Conservation (phyloP, 208 protist species). For the Leishmania turanica region DNA sequence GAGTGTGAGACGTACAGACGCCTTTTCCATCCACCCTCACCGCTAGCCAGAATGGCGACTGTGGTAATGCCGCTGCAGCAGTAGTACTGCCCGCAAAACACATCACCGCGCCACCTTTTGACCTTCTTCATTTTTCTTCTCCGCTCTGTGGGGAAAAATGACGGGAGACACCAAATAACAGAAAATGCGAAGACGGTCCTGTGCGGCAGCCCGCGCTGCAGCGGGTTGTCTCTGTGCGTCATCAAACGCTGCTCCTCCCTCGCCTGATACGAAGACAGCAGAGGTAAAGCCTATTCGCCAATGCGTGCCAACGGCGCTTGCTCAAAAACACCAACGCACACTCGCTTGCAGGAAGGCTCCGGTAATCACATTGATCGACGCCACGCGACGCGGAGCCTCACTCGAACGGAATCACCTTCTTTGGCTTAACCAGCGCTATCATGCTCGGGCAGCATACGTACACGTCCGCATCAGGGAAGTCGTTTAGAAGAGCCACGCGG, state of each 20-base stretch:
- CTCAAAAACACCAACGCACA: background rate
- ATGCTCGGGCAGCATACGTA: constrained; percentile 82
- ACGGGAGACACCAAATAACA: background rate
- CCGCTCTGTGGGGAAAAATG: background rate
- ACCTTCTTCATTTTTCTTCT: background rate
- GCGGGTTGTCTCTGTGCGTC: background rate
- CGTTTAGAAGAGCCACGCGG: constrained; percentile 48
- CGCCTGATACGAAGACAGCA: background rate
- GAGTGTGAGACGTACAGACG: background rate
- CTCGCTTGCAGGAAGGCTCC: background rate
- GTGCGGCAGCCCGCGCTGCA: background rate
- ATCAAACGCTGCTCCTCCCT: background rate
- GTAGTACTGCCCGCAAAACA: background rate
- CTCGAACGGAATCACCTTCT: constrained; percentile 44
- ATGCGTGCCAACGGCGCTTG: background rate
- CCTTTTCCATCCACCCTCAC: background rate
- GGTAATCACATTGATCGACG: background rate
- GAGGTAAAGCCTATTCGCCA: background rate
- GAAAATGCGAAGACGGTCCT: background rate
- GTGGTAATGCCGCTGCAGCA: background rate
- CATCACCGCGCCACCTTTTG: background rate
- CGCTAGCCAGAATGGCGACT: constrained; percentile 9
- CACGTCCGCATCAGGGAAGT: constrained; percentile 78
- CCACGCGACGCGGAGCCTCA: background rate
- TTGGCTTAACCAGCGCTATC: constrained; percentile 55